A percentile compares a stretch with the other conserved stretches of the same genome.
These are phyloP conservation scores for Penicillium glabrum DNA, from an alignment of 2,329 filamentous ascomycete genomes.

Conservation along the genomic window DNA sequence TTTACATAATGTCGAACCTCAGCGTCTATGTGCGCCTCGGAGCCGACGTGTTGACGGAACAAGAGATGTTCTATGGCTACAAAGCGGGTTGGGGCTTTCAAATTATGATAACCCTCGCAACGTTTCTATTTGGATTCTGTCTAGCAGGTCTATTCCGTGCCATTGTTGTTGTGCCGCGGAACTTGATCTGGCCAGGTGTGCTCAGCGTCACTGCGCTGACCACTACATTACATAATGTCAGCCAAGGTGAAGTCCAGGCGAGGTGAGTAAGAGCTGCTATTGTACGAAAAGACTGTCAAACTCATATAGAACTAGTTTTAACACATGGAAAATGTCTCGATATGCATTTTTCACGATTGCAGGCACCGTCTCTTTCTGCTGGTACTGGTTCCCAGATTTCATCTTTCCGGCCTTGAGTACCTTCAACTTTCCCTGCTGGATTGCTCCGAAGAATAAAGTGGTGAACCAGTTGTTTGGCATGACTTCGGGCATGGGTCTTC, in stretches of 20 bases:
- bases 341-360: conserved; percentile 25
- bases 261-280: conserved; percentile 21
- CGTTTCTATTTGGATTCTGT: conserved; percentile 63
- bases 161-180: conserved; percentile 53
- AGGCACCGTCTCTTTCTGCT: conserved; percentile 24
- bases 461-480: conserved; percentile 33
- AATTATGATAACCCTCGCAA: conserved; percentile 59
- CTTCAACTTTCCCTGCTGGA: conserved; percentile 32
- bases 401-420: conserved; percentile 31
- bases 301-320: conserved; percentile 42
- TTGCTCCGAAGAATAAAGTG: conserved; percentile 24
- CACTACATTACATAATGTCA: conserved; percentile 66
- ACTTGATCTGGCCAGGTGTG: conserved; percentile 61
- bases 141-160: conserved; percentile 61
- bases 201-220: conserved; percentile 62
- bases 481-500: conserved; percentile 28
- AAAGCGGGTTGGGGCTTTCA: conserved; percentile 28
- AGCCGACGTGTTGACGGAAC: conserved; percentile 28
- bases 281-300: background rate
- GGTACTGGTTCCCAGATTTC: conserved; percentile 34
- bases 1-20: conserved; percentile 32
- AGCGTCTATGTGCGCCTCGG: conserved; percentile 28
- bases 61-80: conserved; percentile 29
- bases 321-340: conserved; percentile 39
- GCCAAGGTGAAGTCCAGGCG: conserved; percentile 48